Conservation (phyloP, 2,329 filamentous ascomycete genomes). For the Alternaria brassicicola region DNA sequence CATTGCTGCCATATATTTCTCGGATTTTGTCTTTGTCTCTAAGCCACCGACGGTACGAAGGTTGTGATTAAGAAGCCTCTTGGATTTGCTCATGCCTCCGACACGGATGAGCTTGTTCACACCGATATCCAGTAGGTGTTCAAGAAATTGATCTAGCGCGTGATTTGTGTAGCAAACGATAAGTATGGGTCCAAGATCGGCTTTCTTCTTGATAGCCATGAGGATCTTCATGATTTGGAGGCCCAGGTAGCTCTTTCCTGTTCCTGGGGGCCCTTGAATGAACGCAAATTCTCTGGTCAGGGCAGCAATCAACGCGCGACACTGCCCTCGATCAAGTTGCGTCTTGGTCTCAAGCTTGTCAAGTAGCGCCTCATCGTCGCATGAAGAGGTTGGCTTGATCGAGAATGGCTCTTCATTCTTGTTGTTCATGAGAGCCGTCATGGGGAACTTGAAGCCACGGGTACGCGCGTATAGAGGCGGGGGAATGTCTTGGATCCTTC, state of each 20-base stretch:
- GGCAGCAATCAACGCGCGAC: conserved; percentile 59
- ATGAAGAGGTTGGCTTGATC: conserved; percentile 18
- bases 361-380: conserved; percentile 23
- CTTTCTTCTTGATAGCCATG: conserved; percentile 51
- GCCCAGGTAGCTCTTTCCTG: conserved; percentile 69
- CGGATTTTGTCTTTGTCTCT: conserved; percentile 29
- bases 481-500: conserved; percentile 23
- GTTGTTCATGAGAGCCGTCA: conserved; percentile 24
- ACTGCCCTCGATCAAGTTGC: conserved; percentile 59
- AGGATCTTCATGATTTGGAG: conserved; percentile 64
- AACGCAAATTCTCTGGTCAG: conserved; percentile 62
- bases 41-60: conserved; percentile 47
- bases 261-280: conserved; percentile 74
- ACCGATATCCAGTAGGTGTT: conserved; percentile 61
- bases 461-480: conserved; percentile 35
- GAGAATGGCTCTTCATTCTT: background rate
- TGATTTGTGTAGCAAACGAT: conserved; percentile 59
- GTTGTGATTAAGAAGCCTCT: conserved; percentile 58
- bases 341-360: conserved; percentile 18
- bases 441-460: conserved; percentile 27
- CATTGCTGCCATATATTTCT: conserved; percentile 15
- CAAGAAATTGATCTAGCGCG: conserved; percentile 64
- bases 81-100: conserved; percentile 64
- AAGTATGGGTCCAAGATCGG: conserved; percentile 55
- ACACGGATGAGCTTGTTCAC: conserved; percentile 65